Base-by-base conservation (phyloP, 257 asterid genomes). In the Forsythia suspensa region DNA sequence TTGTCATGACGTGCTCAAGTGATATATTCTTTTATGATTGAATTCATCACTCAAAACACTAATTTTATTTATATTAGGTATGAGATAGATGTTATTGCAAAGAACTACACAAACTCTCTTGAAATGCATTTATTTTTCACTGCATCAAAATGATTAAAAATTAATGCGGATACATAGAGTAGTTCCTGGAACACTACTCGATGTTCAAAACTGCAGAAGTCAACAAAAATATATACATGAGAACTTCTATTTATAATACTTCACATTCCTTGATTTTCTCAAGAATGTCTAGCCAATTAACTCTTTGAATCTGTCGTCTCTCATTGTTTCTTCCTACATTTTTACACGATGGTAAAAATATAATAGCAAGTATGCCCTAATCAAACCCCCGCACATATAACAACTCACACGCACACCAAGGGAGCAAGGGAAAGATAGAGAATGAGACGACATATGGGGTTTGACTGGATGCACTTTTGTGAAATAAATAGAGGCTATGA, bases 211-310 rank as follows among this genome's bases (percentile, higher is more conserved):
- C 97, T 92, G 91, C 97, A 88, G 90, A 93, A 95, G 79, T 95
- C 97, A 71, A 92, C 87, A 72, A 93, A 84, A 21, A 94, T 80
- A 81, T 92, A 93, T 84, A 92, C 80, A 84, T 90, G 92, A 86
- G 99, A 90, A 86, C 97, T 92, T 79, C 97, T 98, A 81, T 86
- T 91, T 87, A 88, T 92, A 70, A 79, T 82, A 83, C 82, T 91
- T 95, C 96, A 9, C 85, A 88, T 77, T 95, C 99, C 85, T 91
- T 93, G 81, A 92, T 90, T 86, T 91, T 95, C 82, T 95, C 99
- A 70, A 95, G 97, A 57, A 98, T 88, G 82, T 95, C 99, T 70
- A 93, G 92, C 99, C 99, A 95, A 90, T 95, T 98, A 85, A 95
- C 94, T 83, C 97, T 92, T 82, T 93, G 99, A 82, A 95, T 91